Conservation (phyloP, 116 monocot species). For the Posidonia oceanica region DNA sequence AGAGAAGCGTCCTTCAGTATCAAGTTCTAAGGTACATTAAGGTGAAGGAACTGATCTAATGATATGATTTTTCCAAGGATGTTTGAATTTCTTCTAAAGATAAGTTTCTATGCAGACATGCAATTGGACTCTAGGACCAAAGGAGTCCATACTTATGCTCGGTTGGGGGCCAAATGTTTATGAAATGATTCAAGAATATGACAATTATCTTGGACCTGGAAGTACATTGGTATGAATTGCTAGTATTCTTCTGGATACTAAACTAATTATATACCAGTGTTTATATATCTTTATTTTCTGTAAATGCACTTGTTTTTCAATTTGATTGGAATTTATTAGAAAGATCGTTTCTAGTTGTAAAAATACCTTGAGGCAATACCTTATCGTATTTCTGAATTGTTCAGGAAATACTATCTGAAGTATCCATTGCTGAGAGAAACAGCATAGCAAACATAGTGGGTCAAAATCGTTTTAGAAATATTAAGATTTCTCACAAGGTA, state of each 20-base stretch:
- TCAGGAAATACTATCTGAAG: constrained; percentile 86
- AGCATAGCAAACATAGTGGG: constrained; percentile 26
- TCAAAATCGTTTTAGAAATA: constrained; percentile 51
- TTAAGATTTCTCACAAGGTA: constrained; percentile 82
- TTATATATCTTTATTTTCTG: not conserved
- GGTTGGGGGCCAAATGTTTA: constrained; percentile 85
- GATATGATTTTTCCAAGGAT: not conserved
- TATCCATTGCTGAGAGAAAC: constrained; percentile 58
- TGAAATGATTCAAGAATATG: constrained; percentile 94
- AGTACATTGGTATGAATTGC: constrained; percentile 53
- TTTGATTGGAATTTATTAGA: not conserved
- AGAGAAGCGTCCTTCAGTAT: constrained; percentile 65
- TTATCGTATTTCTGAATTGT: not conserved
- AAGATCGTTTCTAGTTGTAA: not conserved
- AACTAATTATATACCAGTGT: not conserved
- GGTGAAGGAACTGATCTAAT: not conserved
- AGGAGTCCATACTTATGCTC: constrained; percentile 77
- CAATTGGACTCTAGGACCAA: constrained; percentile 75
- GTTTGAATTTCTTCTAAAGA: not conserved
- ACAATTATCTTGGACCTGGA: constrained; percentile 95
- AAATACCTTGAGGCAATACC: not conserved
- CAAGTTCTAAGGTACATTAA: constrained; percentile 66
- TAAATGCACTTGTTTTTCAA: not conserved
- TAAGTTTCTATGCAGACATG: constrained; percentile 40
- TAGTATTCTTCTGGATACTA: not conserved